A percentile compares a stretch with the other conserved stretches of the same genome.
These are phyloP conservation scores for Penicillium psychrosexuale DNA, from an alignment of 2,329 filamentous ascomycete species.

Conservation along the genomic window DNA sequence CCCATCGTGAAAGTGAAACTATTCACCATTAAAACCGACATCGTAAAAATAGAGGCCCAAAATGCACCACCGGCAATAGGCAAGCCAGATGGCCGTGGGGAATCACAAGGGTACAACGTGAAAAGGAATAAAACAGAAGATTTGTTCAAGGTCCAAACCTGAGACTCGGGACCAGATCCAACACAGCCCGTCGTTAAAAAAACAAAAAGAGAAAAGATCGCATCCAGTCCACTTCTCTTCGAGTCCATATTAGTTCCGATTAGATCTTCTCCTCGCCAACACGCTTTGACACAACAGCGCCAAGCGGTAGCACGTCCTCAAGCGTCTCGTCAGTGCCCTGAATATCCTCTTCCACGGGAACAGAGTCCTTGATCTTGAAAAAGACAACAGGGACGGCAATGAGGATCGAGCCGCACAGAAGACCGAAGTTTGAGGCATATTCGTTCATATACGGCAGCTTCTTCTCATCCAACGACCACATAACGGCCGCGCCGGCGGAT, in stretches of 20 bases:
- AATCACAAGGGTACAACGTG: not conserved
- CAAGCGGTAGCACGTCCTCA: slow-evolving; percentile 58
- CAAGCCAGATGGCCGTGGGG: not conserved
- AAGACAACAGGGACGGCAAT: slow-evolving; percentile 74
- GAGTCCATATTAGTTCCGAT: not conserved
- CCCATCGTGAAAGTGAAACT: not conserved
- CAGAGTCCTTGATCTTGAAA: slow-evolving; percentile 70
- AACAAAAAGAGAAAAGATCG: not conserved
- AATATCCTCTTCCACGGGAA: slow-evolving; percentile 72
- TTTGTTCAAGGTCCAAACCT: not conserved
- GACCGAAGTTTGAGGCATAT: slow-evolving; percentile 70
- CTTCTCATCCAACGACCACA: slow-evolving; percentile 58
- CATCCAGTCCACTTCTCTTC: not conserved
- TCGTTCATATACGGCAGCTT: slow-evolving; percentile 64
- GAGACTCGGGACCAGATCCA: not conserved
- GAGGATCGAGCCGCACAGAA: slow-evolving; percentile 64
- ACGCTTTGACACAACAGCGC: slow-evolving; percentile 11
- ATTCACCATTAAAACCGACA: not conserved
- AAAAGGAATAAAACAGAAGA: not conserved
- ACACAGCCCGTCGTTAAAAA: not conserved
- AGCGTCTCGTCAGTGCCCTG: slow-evolving; percentile 76
- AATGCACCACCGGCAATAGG: not conserved
- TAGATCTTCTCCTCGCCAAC: slow-evolving; percentile 9
- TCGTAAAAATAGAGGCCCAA: slow-evolving; percentile 1
- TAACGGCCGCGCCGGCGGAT: slow-evolving; percentile 69